phyloP scores from a whole-genome alignment of 306 rosid species.

The Prinsepia uniflora region DNA sequence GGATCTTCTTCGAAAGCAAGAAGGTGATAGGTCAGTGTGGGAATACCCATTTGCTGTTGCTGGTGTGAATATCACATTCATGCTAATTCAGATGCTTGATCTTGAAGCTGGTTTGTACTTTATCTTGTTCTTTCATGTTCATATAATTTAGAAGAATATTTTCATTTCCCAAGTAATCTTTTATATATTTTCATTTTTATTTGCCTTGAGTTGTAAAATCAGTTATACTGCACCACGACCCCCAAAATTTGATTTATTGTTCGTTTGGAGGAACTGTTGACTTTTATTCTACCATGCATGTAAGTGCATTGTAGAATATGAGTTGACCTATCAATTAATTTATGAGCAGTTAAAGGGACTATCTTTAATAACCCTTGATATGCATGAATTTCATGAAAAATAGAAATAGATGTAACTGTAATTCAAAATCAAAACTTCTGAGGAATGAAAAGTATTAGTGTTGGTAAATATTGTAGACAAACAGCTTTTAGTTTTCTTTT shows the following conservation, averaged over 20 bases:
- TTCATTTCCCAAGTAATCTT: not conserved
- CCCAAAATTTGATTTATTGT: not conserved
- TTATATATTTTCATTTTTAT: not conserved
- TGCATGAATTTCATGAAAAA: not conserved
- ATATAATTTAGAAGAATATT: slow-evolving; percentile 1
- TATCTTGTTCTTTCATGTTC: slow-evolving; percentile 20
- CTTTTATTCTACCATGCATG: no score
- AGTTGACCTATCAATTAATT: not conserved
- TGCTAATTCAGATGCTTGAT: slow-evolving; percentile 98
- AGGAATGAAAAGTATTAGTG: not conserved
- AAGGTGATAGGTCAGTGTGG: slow-evolving; percentile 96
- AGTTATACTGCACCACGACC: not conserved
- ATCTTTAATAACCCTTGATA: no score
- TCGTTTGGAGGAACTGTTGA: not conserved
- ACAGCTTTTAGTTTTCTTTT: not conserved
- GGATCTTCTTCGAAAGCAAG: slow-evolving; percentile 93
- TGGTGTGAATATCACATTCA: slow-evolving; percentile 96
- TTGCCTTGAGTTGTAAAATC: not conserved
- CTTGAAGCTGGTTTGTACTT: slow-evolving; percentile 84
- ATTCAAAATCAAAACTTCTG: not conserved
- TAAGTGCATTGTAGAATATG: not conserved
- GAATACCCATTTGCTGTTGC: slow-evolving; percentile 99
- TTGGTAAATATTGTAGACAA: not conserved
- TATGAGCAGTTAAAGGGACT: not conserved
- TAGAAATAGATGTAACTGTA: not conserved